Base-by-base conservation (phyloP, 2,329 filamentous ascomycete species). In the Colletotrichum sp. region DNA sequence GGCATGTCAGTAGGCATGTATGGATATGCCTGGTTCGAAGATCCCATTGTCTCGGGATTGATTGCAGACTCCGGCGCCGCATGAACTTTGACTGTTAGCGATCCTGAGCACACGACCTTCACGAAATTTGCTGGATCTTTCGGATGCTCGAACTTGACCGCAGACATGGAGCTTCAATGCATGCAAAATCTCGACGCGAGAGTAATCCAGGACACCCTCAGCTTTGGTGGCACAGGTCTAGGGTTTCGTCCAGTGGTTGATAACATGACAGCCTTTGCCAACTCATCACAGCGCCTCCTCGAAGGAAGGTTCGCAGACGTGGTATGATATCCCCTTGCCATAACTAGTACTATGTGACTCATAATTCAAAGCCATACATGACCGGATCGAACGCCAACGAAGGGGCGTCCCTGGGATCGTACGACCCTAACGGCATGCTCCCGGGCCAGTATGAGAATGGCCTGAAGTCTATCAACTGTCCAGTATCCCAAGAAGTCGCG, bases 31-130 rank as follows among this genome's bases (percentile, higher is more conserved):
- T 75, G 61, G 59, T 34, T 57, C 15, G 61, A 75, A 8, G 72
- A 66, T 16, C 72, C 72, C 32, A 72, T 75, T 25, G 68, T 75
- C 3, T 25, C 68, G 12, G 68, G 68, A 15, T 27, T 75, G 7
- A 75, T 75, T 8, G 68, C 72, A n/a, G 68, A 75, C 52, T 75
- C 68, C 4, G 72, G 68, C 9, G 63, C 68, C 5, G 72, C 70
- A 5, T 60, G 68, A 27, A 59, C 25, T 8, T 36, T 72, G 30
- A 67, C 68, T n/a, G 16, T 25, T n/a, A 63, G 11, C 19, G 68
- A 67, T 39, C 44, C 61, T 8, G 32, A 71, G 15, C 52, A 55
- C n/a, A 63, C 68, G 6, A 44, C 32, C 11, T 75, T 75, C 61
- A 27, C 48, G 12, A 65, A 68, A 28, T 67, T 72, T 28, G 72